Conservation (phyloP, 1,139 yeast species). For the Saccharomyces hybrid region DNA sequence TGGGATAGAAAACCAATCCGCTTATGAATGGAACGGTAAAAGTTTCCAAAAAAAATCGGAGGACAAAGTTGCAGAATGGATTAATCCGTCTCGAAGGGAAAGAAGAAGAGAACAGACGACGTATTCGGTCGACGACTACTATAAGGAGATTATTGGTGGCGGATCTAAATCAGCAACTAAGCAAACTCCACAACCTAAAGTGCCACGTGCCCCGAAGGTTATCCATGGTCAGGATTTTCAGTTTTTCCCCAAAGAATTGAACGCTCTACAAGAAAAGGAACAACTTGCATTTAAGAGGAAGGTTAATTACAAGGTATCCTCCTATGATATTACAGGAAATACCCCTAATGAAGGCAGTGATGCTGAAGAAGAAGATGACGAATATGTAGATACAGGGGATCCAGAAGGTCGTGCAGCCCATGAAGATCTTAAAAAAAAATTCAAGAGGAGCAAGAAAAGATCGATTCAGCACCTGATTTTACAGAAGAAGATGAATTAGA, state of each 20-base stretch:
- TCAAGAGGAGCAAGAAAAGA: constrained; percentile 51
- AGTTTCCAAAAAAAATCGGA: constrained; percentile 70
- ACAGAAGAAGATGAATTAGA: constrained; percentile 65
- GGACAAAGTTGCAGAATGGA: constrained; percentile 56
- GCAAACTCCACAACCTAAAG: constrained; percentile 39
- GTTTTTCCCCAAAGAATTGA: constrained; percentile 64
- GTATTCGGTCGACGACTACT: constrained; percentile 80
- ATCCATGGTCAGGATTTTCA: constrained; percentile 79
- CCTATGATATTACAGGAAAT: constrained; percentile 38
- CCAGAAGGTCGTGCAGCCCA: constrained; percentile 29
- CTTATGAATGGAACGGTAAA: constrained; percentile 96
- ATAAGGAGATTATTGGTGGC: constrained; percentile 55
- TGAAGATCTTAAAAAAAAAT: constrained; percentile 33
- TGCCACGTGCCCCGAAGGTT: constrained; percentile 65
- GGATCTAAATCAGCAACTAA: constrained; percentile 29
- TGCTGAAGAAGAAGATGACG: constrained; percentile 32
- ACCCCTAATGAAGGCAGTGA: constrained; percentile 28
- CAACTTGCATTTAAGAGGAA: constrained; percentile 68
- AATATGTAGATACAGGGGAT: constrained; percentile 19
- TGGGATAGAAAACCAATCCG: constrained; percentile 60
- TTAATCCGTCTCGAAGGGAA: constrained; percentile 83
- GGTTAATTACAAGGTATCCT: constrained; percentile 61
- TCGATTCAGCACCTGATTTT: constrained; percentile 63
- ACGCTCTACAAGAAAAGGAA: constrained; percentile 66
- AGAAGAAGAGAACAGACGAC: constrained; percentile 86